phyloP scores from a whole-genome alignment of 2,329 filamentous ascomycete genomes.

The Karstenula rhodostoma region DNA sequence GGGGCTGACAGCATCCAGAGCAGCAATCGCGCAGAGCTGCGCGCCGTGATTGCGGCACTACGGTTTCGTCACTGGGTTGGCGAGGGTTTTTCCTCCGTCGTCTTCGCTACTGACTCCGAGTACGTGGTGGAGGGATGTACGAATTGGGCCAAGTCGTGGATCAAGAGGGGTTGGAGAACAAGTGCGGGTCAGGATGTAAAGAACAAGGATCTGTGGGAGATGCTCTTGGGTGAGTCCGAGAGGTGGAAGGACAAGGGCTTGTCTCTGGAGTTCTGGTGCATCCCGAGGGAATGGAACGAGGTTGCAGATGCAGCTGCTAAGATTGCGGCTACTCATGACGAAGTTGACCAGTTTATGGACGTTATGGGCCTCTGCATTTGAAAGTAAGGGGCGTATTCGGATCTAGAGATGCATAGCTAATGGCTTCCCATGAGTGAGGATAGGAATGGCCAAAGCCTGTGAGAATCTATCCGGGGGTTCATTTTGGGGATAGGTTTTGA shows the following conservation, averaged over 20 bases:
- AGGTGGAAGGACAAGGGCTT: slow-evolving; percentile 6
- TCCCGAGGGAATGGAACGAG: not conserved
- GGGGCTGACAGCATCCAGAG: slow-evolving; percentile 51
- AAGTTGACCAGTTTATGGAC: not conserved
- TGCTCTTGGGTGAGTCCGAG: slow-evolving; percentile 22
- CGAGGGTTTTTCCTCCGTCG: slow-evolving; percentile 54
- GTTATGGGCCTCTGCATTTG: not conserved
- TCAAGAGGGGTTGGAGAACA: slow-evolving; percentile 56
- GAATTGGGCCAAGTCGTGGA: slow-evolving; percentile 55
- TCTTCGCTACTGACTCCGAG: slow-evolving; percentile 64
- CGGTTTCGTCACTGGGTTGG: slow-evolving; percentile 54
- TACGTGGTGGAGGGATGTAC: slow-evolving; percentile 61
- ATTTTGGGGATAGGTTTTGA: no score
- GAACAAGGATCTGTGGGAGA: slow-evolving; percentile 64
- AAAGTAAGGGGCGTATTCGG: not conserved
- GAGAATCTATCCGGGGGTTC: no score
- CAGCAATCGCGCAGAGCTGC: slow-evolving; percentile 65
- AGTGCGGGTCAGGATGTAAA: slow-evolving; percentile 48
- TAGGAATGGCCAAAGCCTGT: no score
- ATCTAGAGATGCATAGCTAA: no score
- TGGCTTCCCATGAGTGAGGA: no score
- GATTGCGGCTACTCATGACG: not conserved
- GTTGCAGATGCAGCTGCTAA: slow-evolving; percentile 2
- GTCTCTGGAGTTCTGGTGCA: not conserved
- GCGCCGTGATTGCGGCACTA: slow-evolving; percentile 62